Evolutionary conservation across 140 eudicot genomes (phyloP).

Genomic region (Bidens hawaiensis): DNA sequence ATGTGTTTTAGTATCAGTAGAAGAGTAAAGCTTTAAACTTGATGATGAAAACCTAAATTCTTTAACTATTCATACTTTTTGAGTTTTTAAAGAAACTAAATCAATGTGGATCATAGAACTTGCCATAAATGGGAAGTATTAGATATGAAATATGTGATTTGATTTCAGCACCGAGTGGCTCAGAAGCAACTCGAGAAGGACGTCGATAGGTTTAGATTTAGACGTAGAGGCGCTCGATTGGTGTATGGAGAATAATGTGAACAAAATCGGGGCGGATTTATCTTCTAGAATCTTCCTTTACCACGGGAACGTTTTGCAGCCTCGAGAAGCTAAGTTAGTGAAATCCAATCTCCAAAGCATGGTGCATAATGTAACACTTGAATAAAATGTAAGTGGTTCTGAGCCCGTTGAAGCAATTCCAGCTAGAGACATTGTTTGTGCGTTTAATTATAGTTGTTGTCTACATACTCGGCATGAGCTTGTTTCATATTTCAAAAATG

Average conservation of each 20-base stretch:
- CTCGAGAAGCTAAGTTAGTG: conserved; percentile 58
- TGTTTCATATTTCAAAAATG: conserved; percentile 73
- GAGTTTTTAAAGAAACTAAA: not conserved
- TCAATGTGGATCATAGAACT: not conserved
- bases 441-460: conserved; percentile 93
- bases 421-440: conserved; percentile 83
- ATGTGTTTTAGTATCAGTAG: not conserved
- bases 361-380: conserved; percentile 36
- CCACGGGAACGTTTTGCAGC: conserved; percentile 88
- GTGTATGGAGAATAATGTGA: conserved; percentile 83
- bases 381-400: conserved; percentile 36
- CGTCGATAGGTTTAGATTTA: conserved; percentile 85
- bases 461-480: conserved; percentile 77
- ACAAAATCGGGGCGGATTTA: conserved; percentile 67
- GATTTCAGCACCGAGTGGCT: conserved; percentile 90
- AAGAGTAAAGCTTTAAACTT: not conserved
- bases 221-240: conserved; percentile 85
- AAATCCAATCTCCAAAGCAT: conserved; percentile 37
- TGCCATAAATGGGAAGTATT: not conserved
- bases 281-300: conserved; percentile 72
- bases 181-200: conserved; percentile 68
- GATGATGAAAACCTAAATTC: not conserved
- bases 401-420: conserved; percentile 39
- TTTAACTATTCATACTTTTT: not conserved
- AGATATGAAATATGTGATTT: not conserved